Percentiles rank a stretch among this genome's conserved stretches.
phyloP scores from a whole-genome alignment of 2,329 filamentous ascomycete species.

The Ophiocordyceps camponoti-floridani region DNA sequence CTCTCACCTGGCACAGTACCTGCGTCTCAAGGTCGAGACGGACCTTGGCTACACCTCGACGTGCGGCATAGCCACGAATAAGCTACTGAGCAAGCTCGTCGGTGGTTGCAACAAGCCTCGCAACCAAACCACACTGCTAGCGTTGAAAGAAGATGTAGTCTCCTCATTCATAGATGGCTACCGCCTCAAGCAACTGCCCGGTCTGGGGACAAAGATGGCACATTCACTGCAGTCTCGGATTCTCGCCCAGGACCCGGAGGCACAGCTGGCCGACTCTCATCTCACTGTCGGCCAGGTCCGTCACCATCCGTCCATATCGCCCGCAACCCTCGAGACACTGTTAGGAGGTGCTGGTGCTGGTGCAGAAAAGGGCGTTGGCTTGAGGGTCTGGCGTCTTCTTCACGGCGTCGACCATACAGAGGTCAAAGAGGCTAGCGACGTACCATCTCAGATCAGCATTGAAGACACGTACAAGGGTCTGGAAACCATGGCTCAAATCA shows the following conservation, averaged over 20 bases:
- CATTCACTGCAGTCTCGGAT: constrained; percentile 36
- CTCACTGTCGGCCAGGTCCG: constrained; percentile 52
- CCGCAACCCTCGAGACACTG: constrained; percentile 47
- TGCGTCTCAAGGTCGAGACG: constrained; percentile 55
- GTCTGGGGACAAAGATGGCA: constrained; percentile 57
- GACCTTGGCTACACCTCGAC: constrained; percentile 74
- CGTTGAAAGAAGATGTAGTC: constrained; percentile 39
- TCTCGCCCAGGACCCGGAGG: constrained; percentile 13
- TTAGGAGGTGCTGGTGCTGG: constrained; percentile 55
- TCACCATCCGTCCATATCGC: constrained; percentile 40
- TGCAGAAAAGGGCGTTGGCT: constrained; percentile 51
- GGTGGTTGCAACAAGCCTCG: constrained; percentile 75
- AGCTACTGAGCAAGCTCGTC: constrained; percentile 69
- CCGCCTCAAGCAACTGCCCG: constrained; percentile 65
- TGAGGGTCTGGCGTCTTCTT: constrained; percentile 57
- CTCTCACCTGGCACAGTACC: constrained; percentile 61
- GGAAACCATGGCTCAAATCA: constrained; percentile 43
- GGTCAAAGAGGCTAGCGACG: constrained; percentile 50
- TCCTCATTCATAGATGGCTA: constrained; percentile 56
- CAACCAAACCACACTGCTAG: constrained; percentile 68
- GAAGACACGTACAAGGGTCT: constrained; percentile 78
- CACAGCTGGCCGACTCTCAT: constrained; percentile 18
- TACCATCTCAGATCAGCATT: constrained; percentile 82
- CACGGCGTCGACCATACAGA: constrained; percentile 64
- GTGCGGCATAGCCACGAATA: constrained; percentile 75